Conservation (phyloP, 2,329 filamentous ascomycete genomes). For the Aspergillus chevalieri region DNA sequence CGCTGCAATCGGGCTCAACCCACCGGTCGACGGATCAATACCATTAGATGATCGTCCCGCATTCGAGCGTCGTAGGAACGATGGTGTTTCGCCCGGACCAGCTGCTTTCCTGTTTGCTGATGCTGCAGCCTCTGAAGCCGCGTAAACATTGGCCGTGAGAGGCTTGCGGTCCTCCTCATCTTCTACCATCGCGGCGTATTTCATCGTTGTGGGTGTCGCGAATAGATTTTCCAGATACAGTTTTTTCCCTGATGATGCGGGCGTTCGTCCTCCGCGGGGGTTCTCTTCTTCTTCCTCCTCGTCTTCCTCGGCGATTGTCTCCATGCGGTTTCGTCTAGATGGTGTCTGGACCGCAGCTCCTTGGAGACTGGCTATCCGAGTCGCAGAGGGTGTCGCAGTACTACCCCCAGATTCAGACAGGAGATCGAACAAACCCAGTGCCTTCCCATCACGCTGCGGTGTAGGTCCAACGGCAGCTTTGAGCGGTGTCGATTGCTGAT, state of each 20-base stretch:
- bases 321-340: slow-evolving; percentile 25
- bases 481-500: slow-evolving; percentile 27
- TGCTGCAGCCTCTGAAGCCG: not conserved
- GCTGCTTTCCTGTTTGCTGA: slow-evolving; percentile 4
- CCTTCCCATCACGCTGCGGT: slow-evolving; percentile 44
- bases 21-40: slow-evolving; percentile 8
- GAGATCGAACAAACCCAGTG: slow-evolving; percentile 44
- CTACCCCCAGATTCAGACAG: slow-evolving; percentile 37
- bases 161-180: slow-evolving; percentile 17
- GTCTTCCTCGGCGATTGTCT: slow-evolving; percentile 23
- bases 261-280: slow-evolving; percentile 29
- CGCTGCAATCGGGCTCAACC: slow-evolving; percentile 33
- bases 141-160: not conserved
- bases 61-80: slow-evolving; percentile 35
- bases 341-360: slow-evolving; percentile 32
- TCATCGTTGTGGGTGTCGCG: slow-evolving; percentile 40
- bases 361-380: slow-evolving; percentile 19
- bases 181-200: slow-evolving; percentile 37
- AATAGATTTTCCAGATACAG: slow-evolving; percentile 42
- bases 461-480: slow-evolving; percentile 42
- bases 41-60: slow-evolving; percentile 17
- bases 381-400: slow-evolving; percentile 27
- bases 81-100: slow-evolving; percentile 26
- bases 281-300: slow-evolving; percentile 21
- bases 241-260: slow-evolving; percentile 39